phyloP scores from a whole-genome alignment of 192 early-diverging fungal species.

The Umbelopsis isabellina region DNA sequence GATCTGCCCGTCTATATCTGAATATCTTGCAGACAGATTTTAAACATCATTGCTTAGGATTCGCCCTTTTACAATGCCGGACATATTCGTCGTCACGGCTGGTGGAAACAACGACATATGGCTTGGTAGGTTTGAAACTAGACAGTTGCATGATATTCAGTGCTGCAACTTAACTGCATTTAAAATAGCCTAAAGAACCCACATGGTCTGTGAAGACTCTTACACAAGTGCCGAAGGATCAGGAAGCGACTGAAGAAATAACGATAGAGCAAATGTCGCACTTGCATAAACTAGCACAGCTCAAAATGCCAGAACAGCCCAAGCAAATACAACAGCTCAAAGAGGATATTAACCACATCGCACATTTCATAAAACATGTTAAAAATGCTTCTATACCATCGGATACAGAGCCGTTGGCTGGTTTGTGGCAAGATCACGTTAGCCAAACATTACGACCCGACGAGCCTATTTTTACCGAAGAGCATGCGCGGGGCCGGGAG shows the following conservation, averaged over 20 bases:
- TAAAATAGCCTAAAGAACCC: conserved; percentile 21
- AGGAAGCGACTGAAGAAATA: neutral
- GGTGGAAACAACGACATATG: no score
- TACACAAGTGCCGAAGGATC: neutral
- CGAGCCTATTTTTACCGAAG: neutral
- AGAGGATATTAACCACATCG: conserved; percentile 36
- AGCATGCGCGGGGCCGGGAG: conserved; percentile 12
- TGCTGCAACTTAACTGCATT: neutral
- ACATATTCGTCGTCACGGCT: no score
- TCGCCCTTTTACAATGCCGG: no score
- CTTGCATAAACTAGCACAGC: conserved; percentile 29
- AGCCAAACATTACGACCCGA: conserved; percentile 23
- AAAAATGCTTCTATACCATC: conserved; percentile 26
- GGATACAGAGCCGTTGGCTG: conserved; percentile 28
- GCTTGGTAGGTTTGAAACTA: no score
- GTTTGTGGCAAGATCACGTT: conserved; percentile 30
- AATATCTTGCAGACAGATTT: no score
- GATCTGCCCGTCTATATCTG: no score
- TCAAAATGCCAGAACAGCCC: conserved; percentile 1
- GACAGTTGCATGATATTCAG: neutral
- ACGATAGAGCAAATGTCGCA: conserved; percentile 29
- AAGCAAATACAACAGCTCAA: conserved; percentile 20
- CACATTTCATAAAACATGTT: conserved; percentile 35
- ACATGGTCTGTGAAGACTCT: conserved; percentile 42
- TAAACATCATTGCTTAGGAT: no score